Evolutionary conservation across 116 monocot genomes (phyloP).

Genomic region (Dioscorea cayenensis): DNA sequence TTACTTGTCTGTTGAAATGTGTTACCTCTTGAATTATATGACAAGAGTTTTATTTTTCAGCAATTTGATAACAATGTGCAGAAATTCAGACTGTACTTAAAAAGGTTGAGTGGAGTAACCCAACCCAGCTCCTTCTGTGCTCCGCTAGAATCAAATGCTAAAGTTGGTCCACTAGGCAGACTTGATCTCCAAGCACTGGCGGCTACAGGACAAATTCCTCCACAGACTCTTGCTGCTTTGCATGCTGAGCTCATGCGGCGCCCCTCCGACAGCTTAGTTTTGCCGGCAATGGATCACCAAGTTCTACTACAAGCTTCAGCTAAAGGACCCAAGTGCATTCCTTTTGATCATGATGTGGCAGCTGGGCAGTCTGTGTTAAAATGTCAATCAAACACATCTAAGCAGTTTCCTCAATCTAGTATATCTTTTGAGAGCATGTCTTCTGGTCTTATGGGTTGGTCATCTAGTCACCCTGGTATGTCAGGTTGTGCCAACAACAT

Average conservation of each 20-base stretch:
- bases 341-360: slow-evolving; percentile 20
- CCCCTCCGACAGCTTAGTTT: slow-evolving; percentile 26
- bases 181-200: slow-evolving; percentile 74
- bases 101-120: slow-evolving; percentile 65
- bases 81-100: slow-evolving; percentile 91
- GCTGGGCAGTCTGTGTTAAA: slow-evolving; percentile 21
- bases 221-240: slow-evolving; percentile 69
- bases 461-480: slow-evolving; percentile 14
- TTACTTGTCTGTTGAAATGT: background rate
- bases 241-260: slow-evolving; percentile 64
- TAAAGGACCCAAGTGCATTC: slow-evolving; percentile 16
- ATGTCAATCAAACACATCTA: slow-evolving; percentile 17
- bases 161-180: slow-evolving; percentile 38
- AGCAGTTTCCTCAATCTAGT: slow-evolving; percentile 20
- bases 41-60: slow-evolving; percentile 5
- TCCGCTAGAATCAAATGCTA: slow-evolving; percentile 48
- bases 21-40: background rate
- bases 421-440: slow-evolving; percentile 13
- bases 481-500: slow-evolving; percentile 1
- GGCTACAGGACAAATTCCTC: slow-evolving; percentile 74
- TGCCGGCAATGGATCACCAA: slow-evolving; percentile 27
- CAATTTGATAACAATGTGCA: slow-evolving; percentile 29
- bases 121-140: slow-evolving; percentile 58
- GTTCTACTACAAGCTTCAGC: slow-evolving; percentile 20
- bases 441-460: slow-evolving; percentile 26